Conservation (phyloP, 805 yeast genomes). For the Metschnikowia picachoensis region DNA sequence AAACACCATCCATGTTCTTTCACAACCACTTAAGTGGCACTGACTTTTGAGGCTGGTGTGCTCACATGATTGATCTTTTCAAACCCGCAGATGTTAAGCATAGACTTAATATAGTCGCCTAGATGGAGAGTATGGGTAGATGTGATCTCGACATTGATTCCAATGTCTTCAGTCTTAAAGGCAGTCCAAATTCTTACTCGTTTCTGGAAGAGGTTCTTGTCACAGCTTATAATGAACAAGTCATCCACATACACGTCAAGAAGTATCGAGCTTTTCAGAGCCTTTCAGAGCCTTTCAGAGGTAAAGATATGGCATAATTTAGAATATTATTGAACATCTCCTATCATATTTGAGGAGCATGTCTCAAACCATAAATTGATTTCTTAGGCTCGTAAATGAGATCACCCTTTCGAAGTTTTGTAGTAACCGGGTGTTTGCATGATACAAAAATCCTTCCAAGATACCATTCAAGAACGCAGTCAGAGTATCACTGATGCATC, state of each 20-base stretch:
- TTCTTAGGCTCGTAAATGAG: neutral
- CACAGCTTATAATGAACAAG: neutral
- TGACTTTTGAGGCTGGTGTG: too few species aligned
- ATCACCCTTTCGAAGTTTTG: neutral
- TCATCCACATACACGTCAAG: neutral
- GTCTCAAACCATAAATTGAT: conserved; percentile 1
- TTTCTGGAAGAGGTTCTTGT: neutral
- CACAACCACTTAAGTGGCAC: neutral
- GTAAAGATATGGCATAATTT: neutral
- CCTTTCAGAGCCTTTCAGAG: neutral
- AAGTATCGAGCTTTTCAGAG: neutral
- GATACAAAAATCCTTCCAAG: neutral
- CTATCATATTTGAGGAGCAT: conserved; percentile 1
- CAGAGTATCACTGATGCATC: too few species aligned
- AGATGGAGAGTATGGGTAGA: neutral
- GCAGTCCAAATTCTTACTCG: neutral
- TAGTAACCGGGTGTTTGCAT: neutral
- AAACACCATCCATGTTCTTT: neutral
- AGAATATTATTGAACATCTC: neutral
- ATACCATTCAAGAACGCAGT: too few species aligned
- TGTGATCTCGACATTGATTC: neutral
- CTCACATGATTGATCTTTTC: too few species aligned
- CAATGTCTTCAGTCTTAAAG: conserved; percentile 1
- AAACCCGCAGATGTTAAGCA: too few species aligned
- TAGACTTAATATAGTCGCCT: too few species aligned